phyloP scores from a whole-genome alignment of 1,284 basidiomycete species.

The Irpex rosettiformis region DNA sequence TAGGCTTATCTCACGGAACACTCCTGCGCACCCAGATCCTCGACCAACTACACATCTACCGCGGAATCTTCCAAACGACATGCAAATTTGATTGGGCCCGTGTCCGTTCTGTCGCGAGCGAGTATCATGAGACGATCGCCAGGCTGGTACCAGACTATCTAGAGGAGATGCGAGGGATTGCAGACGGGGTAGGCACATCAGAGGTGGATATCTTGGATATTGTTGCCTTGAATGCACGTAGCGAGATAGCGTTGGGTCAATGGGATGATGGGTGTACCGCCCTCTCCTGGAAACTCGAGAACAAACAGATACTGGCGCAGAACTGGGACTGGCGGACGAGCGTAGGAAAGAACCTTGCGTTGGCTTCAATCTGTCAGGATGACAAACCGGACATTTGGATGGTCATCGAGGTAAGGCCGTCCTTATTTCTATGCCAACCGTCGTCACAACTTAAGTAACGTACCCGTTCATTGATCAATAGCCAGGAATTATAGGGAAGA shows the following conservation, averaged over 20 bases:
- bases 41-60: slow-evolving; percentile 30
- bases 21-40: slow-evolving; percentile 27
- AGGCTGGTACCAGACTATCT: slow-evolving; percentile 28
- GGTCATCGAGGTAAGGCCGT: slow-evolving; percentile 30
- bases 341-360: slow-evolving; percentile 31
- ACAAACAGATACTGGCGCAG: slow-evolving; percentile 31
- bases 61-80: slow-evolving; percentile 26
- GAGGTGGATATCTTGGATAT: slow-evolving; percentile 29
- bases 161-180: slow-evolving; percentile 33
- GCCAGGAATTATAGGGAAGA: slow-evolving; percentile 38
- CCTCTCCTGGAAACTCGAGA: slow-evolving; percentile 27
- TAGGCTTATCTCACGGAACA: slow-evolving; percentile 29
- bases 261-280: slow-evolving; percentile 37
- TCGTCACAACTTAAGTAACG: too few relatives aligned
- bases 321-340: slow-evolving; percentile 38
- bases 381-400: slow-evolving; percentile 34
- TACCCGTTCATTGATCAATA: too few relatives aligned
- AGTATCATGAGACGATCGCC: slow-evolving; percentile 24
- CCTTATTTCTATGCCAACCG: too few relatives aligned
- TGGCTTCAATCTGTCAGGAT: slow-evolving; percentile 26
- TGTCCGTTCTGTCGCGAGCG: slow-evolving; percentile 20
- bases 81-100: slow-evolving; percentile 30
- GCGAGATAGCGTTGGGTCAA: slow-evolving; percentile 35
- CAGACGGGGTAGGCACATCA: slow-evolving; percentile 23
- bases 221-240: slow-evolving; percentile 33